Base-by-base conservation (phyloP, 164 flowering plant species). In the Aristolochia californica region DNA sequence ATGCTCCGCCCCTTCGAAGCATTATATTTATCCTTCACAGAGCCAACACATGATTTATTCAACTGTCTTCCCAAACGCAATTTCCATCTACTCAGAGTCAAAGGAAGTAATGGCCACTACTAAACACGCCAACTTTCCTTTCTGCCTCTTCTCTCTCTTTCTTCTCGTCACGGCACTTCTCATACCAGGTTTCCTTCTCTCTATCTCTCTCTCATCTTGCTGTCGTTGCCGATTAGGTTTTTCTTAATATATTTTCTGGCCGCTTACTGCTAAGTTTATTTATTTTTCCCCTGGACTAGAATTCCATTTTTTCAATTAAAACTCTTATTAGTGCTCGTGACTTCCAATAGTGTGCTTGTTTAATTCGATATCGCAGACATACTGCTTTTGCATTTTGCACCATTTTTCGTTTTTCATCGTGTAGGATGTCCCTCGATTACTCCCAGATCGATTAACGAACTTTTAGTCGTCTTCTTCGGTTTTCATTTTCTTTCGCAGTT, bases 181-280 rank as follows among this genome's bases (percentile, higher is more conserved):
- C 24, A 48, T 55, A 30, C 65, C 65, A 76, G 79, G 79, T 75
- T 57, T 43, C 10, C 23, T 11, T 43, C 52, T 28, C 24, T 47
- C 45, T 4, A 22, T 16, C 21, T 26, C 34, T 30, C 0, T 13
- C 21, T 16, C 5, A 15, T 15, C 28, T 11, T 11, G 17, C 17
- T 25, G 34, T 27, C 18, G 17, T 25, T 25, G 10, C 9, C 17
- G 14, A 16, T 52, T 8, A 10, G 14, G 28, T 21, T 22, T 10
- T 11, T 16, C 48, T 0, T 12, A 2, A 30, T n/a, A 25, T 4
- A 2, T 5, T 47, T 45, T 45, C 15, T 44, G 4, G 11, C 8
- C 26, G 11, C 9, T n/a, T 55, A 9, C 43, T 20, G 24, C 45
- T 28, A 8, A 16, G 24, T 22, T 22, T 21, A 21, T 52, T 8